Percentiles rank a stretch among this genome's conserved stretches.
These are phyloP conservation scores for Apophysomyces trapeziformis DNA, from an alignment of 371 early-diverging fungal genomes.

Conservation along the genomic window DNA sequence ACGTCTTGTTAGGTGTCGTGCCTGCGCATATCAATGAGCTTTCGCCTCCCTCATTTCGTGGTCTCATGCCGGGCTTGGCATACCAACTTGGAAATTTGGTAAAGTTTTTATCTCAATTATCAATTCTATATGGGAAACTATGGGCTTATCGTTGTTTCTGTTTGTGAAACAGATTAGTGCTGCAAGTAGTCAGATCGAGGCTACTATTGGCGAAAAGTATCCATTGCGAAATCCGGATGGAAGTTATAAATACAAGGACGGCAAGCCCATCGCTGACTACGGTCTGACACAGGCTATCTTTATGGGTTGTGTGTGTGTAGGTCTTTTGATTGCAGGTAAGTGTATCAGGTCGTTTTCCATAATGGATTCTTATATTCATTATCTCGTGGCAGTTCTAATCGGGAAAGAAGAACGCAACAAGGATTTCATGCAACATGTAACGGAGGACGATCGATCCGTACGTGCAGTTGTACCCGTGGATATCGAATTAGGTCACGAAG, in stretches of 20 bases:
- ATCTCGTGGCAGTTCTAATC: constrained; percentile 28
- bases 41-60: constrained; percentile 67
- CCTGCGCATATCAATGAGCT: constrained; percentile 75
- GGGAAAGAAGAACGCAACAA: constrained; percentile 51
- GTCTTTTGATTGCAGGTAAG: constrained; percentile 45
- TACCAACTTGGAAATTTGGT: constrained; percentile 75
- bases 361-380: neutral
- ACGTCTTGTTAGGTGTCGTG: constrained; percentile 44
- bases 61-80: constrained; percentile 66
- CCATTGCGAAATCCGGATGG: constrained; percentile 42
- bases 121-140: too few relatives aligned
- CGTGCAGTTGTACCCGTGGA: constrained; percentile 30
- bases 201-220: constrained; percentile 61
- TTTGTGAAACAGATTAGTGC: constrained; percentile 52
- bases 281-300: constrained; percentile 68
- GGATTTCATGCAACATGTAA: constrained; percentile 38
- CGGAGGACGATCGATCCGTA: constrained; percentile 31
- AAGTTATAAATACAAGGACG: constrained; percentile 35
- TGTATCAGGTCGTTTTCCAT: neutral
- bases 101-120: neutral
- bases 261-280: constrained; percentile 62
- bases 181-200: constrained; percentile 70
- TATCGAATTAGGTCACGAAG: constrained; percentile 17
- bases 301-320: constrained; percentile 58
- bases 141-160: neutral